Base-by-base conservation (phyloP, 176 grass and related monocot species). In the Oryza meyeriana region DNA sequence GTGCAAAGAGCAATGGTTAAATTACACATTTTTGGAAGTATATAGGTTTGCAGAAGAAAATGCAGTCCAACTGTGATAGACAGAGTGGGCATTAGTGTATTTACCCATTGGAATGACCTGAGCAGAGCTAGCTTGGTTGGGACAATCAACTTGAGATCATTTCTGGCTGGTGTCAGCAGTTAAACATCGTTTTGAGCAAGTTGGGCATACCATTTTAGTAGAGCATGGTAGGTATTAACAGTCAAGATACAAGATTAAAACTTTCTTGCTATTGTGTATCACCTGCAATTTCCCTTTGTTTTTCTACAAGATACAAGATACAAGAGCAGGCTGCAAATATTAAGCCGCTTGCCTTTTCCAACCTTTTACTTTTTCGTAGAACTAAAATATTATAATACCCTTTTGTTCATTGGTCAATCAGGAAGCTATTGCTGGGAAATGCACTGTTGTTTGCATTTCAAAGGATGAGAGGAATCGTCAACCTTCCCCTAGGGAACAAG, bases 361-460 rank as follows among this genome's bases (percentile, higher is more conserved):
- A 1, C n/a, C 48, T 83, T 64, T 69, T 62, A 13, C 27, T 29
- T 68, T 35, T 55, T 80, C 42, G 85, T 59, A 18, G 17, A 67
- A 30, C 29, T 42, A 40, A 74, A 86, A 79, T 57, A 14, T 86
- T 86, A 20, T 83, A 83, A 64, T 67, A 74, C 8, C 22, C 61
- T 72, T 81, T 47, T 83, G 36, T 64, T 81, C 33, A 66, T 85
- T 66, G 27, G 24, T 85, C 39, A 81, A 84, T 61, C 62, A 95
- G 96, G 93, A 99, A 84, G 85, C 89, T 61, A 66, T 99, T 64
- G 88, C 77, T 91, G 96, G 90, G 40, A 99, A 94, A 94, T 95
- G 96, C 73, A 84, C 72, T 64, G 89, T 99, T 68, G 75, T 99
- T 83, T 99, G 96, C 86, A 88, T 77, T 65, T 99, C 83, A 82